Conservation (phyloP, 306 rosid genomes). For the Begonia fuchsioides region DNA sequence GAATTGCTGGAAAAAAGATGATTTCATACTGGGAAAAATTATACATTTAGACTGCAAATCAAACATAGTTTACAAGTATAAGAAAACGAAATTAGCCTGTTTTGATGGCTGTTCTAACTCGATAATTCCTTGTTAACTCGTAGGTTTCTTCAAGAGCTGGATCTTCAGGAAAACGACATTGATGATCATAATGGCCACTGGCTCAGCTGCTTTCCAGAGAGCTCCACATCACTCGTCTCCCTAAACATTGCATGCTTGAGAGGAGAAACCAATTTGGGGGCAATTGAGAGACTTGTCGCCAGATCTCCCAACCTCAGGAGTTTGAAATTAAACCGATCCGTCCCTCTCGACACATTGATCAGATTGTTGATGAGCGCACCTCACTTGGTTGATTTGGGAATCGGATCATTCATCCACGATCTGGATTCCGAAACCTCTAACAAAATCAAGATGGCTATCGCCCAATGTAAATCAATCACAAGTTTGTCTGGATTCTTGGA, state of each 20-base stretch:
- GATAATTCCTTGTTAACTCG: neutral
- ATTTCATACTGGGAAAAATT: too few species aligned
- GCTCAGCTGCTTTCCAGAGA: slow-evolving; percentile 86
- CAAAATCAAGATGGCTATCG: slow-evolving; percentile 30
- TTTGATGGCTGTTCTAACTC: too few species aligned
- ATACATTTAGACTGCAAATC: too few species aligned
- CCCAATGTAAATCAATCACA: slow-evolving; percentile 47
- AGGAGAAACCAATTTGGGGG: slow-evolving; percentile 55
- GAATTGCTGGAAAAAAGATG: too few species aligned
- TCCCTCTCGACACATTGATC: slow-evolving; percentile 47
- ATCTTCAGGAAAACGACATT: slow-evolving; percentile 89
- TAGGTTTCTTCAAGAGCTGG: slow-evolving; percentile 81
- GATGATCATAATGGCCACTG: slow-evolving; percentile 75
- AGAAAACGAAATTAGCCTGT: too few species aligned
- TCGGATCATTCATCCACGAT: slow-evolving; percentile 51
- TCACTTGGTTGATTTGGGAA: slow-evolving; percentile 64
- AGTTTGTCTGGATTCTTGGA: slow-evolving; percentile 86
- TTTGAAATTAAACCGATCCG: slow-evolving; percentile 56
- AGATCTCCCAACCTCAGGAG: slow-evolving; percentile 79
- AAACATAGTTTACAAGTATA: too few species aligned
- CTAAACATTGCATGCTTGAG: slow-evolving; percentile 86
- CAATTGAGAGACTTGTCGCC: slow-evolving; percentile 78
- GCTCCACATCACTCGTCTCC: slow-evolving; percentile 62
- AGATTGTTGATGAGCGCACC: slow-evolving; percentile 55
- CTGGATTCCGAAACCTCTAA: slow-evolving; percentile 29